These are phyloP conservation scores for Polychytrium aggregatum DNA, from an alignment of 192 early-diverging fungal species.

Conservation along the genomic window DNA sequence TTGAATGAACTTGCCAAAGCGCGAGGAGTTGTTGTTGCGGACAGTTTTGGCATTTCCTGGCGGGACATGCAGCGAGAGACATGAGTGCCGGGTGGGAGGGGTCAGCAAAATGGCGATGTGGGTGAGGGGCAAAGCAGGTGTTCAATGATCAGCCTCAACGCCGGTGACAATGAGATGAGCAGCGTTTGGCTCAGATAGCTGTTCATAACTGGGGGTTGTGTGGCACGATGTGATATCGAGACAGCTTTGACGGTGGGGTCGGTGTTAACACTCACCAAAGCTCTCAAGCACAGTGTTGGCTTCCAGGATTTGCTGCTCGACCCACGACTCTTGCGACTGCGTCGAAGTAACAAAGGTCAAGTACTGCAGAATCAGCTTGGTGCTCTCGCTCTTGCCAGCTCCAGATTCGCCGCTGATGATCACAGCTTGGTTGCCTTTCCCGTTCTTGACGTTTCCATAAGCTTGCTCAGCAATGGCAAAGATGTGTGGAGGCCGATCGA, in stretches of 20 bases:
- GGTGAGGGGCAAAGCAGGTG: no score
- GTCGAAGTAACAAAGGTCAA: neutral
- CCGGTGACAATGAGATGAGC: no score
- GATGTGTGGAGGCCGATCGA: slow-evolving; percentile 86
- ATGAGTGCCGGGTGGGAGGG: no score
- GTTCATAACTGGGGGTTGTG: no score
- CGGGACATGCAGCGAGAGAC: no score
- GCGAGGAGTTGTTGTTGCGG: slow-evolving; percentile 97
- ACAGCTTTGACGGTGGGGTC: no score
- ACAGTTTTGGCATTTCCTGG: slow-evolving; percentile 97
- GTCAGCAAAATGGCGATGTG: no score
- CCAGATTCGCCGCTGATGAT: slow-evolving; percentile 96
- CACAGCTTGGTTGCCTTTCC: slow-evolving; percentile 98
- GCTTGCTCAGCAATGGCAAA: slow-evolving; percentile 88
- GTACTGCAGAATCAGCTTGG: slow-evolving; percentile 51
- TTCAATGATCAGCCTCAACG: no score
- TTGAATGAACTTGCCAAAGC: slow-evolving; percentile 98
- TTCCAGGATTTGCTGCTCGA: slow-evolving; percentile 97
- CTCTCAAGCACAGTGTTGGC: slow-evolving; percentile 96
- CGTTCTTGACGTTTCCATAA: slow-evolving; percentile 87
- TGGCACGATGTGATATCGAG: no score
- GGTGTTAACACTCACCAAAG: no score
- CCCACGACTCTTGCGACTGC: no score
- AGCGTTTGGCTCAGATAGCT: no score
- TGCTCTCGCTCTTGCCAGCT: slow-evolving; percentile 55